These are phyloP conservation scores for Sphenostylis stenocarpa DNA, from an alignment of 306 rosid genomes.

Conservation along the genomic window DNA sequence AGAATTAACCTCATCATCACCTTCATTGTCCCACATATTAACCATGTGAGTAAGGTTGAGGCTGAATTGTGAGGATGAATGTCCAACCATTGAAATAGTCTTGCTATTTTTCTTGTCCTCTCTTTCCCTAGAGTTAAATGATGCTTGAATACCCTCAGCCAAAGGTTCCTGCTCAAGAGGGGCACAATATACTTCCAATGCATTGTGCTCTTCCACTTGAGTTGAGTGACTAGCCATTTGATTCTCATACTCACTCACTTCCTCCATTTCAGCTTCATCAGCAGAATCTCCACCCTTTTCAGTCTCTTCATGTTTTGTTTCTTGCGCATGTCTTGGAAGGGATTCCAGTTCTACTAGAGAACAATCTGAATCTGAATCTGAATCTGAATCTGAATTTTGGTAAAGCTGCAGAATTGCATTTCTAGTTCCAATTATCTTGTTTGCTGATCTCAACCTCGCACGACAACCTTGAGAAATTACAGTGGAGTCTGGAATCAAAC, in stretches of 20 bases:
- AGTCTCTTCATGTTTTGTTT: not conserved
- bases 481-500: not conserved
- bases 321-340: not conserved
- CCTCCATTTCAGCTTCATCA: not conserved
- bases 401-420: not conserved
- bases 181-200: not conserved
- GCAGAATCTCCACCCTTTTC: not conserved
- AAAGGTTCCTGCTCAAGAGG: not conserved
- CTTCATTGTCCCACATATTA: not conserved
- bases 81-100: not conserved
- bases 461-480: not conserved
- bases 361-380: not conserved
- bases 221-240: not conserved
- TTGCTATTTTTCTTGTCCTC: not conserved
- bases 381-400: not conserved
- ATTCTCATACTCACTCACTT: not conserved
- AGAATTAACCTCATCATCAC: conserved; percentile 1
- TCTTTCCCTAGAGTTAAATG: not conserved
- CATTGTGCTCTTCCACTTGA: not conserved
- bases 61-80: not conserved
- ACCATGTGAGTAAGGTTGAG: not conserved
- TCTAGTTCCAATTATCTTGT: not conserved
- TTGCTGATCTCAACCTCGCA: conserved; percentile 20
- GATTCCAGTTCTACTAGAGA: not conserved
- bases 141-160: not conserved